These are phyloP conservation scores for Apiotrichum montevideense DNA, from an alignment of 1,284 basidiomycete genomes.

Conservation along the genomic window DNA sequence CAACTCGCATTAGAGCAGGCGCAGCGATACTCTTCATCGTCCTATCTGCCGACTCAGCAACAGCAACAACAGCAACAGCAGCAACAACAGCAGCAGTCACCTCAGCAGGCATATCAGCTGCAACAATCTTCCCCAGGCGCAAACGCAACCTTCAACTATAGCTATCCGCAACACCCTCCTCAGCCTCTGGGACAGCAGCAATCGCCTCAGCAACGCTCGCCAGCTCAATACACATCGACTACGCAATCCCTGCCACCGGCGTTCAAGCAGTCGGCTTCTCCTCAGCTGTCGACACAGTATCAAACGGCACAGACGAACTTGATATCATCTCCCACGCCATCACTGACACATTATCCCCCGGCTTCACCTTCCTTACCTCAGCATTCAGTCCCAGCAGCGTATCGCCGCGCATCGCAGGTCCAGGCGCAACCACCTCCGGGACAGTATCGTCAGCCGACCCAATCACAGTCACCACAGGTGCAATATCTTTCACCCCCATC, in stretches of 20 bases:
- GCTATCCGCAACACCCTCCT: not conserved
- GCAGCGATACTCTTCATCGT: no score
- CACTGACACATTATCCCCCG: not conserved
- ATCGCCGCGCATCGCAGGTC: not conserved
- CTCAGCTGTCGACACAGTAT: not conserved
- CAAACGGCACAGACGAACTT: not conserved
- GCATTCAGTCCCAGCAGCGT: not conserved
- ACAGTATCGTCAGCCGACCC: not conserved
- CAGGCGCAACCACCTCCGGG: not conserved
- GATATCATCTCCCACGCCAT: not conserved
- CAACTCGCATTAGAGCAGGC: not conserved
- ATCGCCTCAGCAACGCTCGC: slow-evolving; percentile 1
- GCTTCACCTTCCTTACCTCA: not conserved
- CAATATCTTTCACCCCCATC: not conserved
- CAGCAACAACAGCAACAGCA: not conserved
- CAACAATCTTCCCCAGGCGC: not conserved
- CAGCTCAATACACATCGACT: not conserved
- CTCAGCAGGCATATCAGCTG: no score
- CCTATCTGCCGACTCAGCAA: not conserved
- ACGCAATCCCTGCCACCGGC: not conserved
- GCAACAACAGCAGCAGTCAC: not conserved
- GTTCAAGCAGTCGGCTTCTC: not conserved
- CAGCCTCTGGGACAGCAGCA: not conserved
- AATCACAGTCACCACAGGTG: slow-evolving; percentile 2
- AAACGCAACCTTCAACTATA: not conserved